phyloP scores from a whole-genome alignment of 228 moss, liverwort and hornwort genomes.

The Sphagnum magellanicum region DNA sequence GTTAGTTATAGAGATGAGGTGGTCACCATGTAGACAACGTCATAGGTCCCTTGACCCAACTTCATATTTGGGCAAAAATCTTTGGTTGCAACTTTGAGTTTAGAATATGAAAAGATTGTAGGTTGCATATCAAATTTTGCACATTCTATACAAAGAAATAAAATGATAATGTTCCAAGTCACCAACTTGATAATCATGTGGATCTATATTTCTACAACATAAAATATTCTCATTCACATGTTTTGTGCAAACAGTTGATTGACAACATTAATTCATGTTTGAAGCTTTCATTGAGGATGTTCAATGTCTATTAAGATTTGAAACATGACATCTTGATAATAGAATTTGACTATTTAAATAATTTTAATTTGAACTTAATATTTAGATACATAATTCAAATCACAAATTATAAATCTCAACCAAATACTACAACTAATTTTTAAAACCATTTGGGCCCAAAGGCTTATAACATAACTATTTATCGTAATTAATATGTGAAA shows the following conservation, averaged over 20 bases:
- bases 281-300: too few relatives aligned
- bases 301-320: neutral
- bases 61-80: conserved; percentile 49
- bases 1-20: neutral
- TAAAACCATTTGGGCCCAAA: too few relatives aligned
- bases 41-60: conserved; percentile 62
- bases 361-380: neutral
- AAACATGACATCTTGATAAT: neutral
- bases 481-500: neutral
- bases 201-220: too few relatives aligned
- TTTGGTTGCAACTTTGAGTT: conserved; percentile 38
- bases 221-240: too few relatives aligned
- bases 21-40: conserved; percentile 63
- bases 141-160: conserved; percentile 27
- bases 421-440: neutral
- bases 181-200: neutral
- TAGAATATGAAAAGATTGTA: conserved; percentile 48
- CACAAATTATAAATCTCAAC: neutral
- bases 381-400: neutral
- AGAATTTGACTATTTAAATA: conserved; percentile 8
- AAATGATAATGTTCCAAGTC: conserved; percentile 4
- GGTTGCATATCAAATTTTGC: conserved; percentile 65
- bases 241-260: too few relatives aligned
- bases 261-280: neutral
- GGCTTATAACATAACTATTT: neutral